Evolutionary conservation across 192 early-diverging fungal genomes (phyloP), one percentile per base, ranked within the genome.

Genomic region (Rhizophagus clarus): DNA sequence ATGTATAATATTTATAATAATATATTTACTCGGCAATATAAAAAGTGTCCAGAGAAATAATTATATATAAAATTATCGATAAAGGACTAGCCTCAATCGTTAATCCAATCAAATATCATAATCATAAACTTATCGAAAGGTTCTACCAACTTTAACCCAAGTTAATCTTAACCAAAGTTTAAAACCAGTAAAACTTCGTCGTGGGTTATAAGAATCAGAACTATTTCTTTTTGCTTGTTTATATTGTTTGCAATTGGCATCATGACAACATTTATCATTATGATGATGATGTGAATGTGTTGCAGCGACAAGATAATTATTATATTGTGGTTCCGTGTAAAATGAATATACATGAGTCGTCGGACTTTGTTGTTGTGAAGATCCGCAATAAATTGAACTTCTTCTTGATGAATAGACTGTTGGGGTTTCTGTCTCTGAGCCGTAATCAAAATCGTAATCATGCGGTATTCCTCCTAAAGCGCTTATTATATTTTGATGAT

Each of bases 121-220:
- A 69, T 69, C 17, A 34, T 17, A 2, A 34, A 1, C 2, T 78
- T 68, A 78, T 56, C 76, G 76, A 56, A 78, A 78, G 10, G 76
- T 78, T 32, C 76, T 66, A 28, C 66, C 45, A 45, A 78, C 76
- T 22, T 78, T 78, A 11, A 78, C 76, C 76, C 63, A 68, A 68
- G 76, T 78, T 24, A 78, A 78, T 78, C 76, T 28, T n/a, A 42
- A 24, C 76, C 76, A 78, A 29, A 78, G 64, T 37, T 62, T 61
- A 37, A 78, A 69, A 29, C 76, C 76, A 31, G 64, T 78, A 68
- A 78, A 37, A 47, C 76, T 78, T 78, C 64, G 45, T 17, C 42
- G 32, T n/a, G 76, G 76, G 24, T 63, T 78, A 68, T 78, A 78
- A 8, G 62, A 69, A 28, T 61, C 28, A 4, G 28, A 76, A 31